A percentile compares a stretch with the other conserved stretches of the same genome.
Conservation (phyloP, 805 yeast species). For the Starmerella floris region DNA sequence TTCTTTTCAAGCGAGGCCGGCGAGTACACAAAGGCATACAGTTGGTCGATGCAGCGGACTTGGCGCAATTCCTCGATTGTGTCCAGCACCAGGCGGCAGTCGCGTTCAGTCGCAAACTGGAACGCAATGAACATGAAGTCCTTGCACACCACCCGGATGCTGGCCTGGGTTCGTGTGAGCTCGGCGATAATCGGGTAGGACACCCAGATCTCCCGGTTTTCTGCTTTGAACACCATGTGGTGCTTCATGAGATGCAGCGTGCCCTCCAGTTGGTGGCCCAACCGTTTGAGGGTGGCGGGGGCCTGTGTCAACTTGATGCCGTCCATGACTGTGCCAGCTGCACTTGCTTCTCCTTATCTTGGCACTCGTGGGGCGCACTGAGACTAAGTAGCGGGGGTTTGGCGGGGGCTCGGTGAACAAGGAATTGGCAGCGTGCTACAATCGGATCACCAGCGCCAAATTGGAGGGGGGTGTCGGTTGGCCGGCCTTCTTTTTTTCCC, state of each 20-base stretch:
- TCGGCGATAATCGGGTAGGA: slow-evolving; percentile 72
- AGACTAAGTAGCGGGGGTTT: too few species aligned
- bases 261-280: slow-evolving; percentile 45
- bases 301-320: slow-evolving; percentile 27
- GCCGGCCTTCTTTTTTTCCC: too few species aligned
- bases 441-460: too few species aligned
- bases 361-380: too few species aligned
- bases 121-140: slow-evolving; percentile 75
- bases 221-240: slow-evolving; percentile 47
- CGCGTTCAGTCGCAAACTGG: slow-evolving; percentile 42
- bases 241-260: slow-evolving; percentile 60
- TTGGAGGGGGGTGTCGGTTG: too few species aligned
- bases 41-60: slow-evolving; percentile 37
- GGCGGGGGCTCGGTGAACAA: too few species aligned
- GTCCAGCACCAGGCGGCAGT: slow-evolving; percentile 59
- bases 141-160: slow-evolving; percentile 57
- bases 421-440: too few species aligned
- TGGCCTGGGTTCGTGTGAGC: slow-evolving; percentile 19
- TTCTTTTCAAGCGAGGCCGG: slow-evolving; percentile 59
- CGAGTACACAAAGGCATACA: slow-evolving; percentile 71
- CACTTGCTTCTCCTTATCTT: too few species aligned
- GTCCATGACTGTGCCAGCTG: too few species aligned
- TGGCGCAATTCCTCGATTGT: slow-evolving; percentile 56
- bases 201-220: slow-evolving; percentile 65
- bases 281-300: slow-evolving; percentile 36